Base-by-base conservation (phyloP, 2,329 filamentous ascomycete genomes). In the Venturia oleaginea region DNA sequence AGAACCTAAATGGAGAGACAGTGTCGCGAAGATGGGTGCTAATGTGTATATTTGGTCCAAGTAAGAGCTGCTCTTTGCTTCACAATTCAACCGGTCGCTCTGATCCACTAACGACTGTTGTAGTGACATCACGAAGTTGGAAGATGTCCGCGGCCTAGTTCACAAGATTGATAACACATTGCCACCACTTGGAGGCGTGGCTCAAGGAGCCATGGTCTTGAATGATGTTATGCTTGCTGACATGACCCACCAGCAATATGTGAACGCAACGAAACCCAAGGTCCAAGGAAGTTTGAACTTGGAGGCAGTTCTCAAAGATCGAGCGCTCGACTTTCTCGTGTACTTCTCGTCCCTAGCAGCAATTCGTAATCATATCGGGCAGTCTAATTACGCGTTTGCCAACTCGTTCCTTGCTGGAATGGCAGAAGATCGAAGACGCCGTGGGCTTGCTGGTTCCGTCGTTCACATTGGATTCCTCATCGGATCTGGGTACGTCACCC, bases 331-430 rank as follows among this genome's bases (percentile, higher is more conserved):
- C 24, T 72, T 71, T 60, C 71, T 72, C 57, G 51, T 72, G n/a
- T 1, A 71, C 17, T 64, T 71, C 54, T 71, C 71, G 0, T 73
- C 71, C 0, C 27, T 68, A 0, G 48, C 68, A 2, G 30, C 34
- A 5, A 42, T 70, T 0, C 19, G 59, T 0, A 69, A 69, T 2
- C 68, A 68, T 22, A 8, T 19, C 0, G 69, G 70, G 0, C 71
- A 72, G 55, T 42, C 67, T 6, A 65, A 59, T 15, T 73, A 73
- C 62, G 54, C 55, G 5, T 68, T 68, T 0, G 69, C 70, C 0
- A 72, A 72, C 57, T 66, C 67, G 3, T 83, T 74, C 70, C 76
- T 82, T 73, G 68, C 67, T 8, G 67, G 67, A 0, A 68, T 83
- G 0, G 76, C 74, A 0, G 59, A 67, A 0, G 71, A 77, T 19